Evolutionary conservation across 306 rosid species (phyloP), one percentile per base, ranked within the genome.

Genomic region (Gleditsia sinensis): DNA sequence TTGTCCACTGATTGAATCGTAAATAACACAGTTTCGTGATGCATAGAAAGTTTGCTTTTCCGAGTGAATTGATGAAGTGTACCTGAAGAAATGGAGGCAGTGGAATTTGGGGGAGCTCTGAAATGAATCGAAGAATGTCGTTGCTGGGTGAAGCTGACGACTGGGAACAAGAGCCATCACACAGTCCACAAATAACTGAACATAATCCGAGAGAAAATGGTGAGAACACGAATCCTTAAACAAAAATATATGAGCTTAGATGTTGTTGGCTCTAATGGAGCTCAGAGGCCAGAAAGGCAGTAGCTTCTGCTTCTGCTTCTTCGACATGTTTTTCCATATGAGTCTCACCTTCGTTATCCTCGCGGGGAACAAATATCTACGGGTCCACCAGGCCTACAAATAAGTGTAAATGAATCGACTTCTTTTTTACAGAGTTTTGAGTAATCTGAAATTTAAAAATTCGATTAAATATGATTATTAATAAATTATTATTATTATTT

Each of bases 161-260:
- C 86, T 81, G 81, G 97, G 93, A 42, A 76, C 65, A 46, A 89
- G 74, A 82, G 91, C 86, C 97, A 94, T 91, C 14, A 49, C 21
- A 24, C 43, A 40, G 37, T 23, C 12, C 14, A 36, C 14, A 34
- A 25, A 27, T 19, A 4, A 7, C 48, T 33, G 28, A 12, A 50
- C 74, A 76, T 55, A 69, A 50, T 33, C 28, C 20, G 1, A 20
- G 39, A 49, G 11, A 61, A 39, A 34, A 23, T 16, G 13, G 23
- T 10, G 43, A 36, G 71, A 49, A 62, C 1, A 42, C 30, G 56
- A 49, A 63, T 68, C 19, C 20, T 13, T 1, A 16, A 68, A 50
- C 3, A 19, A 48, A 30, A 19, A 2, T 49, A 32, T 14, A 7
- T 10, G 1, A 43, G 14, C 6, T 5, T 32, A 23, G 11, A 37